These are phyloP conservation scores for Biscogniauxia sp. DNA, from an alignment of 2,329 filamentous ascomycete genomes.

Conservation along the genomic window DNA sequence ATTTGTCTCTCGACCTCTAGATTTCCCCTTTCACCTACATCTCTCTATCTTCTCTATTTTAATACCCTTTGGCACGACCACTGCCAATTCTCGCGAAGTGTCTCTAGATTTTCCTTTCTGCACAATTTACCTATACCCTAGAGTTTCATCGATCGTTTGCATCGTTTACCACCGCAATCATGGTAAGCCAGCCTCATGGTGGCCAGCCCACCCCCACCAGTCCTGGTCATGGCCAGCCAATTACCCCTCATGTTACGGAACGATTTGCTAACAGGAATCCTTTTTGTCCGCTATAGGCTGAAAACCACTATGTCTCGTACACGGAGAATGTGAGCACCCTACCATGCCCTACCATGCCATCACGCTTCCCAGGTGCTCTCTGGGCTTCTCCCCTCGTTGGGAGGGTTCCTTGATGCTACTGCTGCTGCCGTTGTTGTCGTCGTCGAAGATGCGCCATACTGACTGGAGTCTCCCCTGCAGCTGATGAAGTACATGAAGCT, in stretches of 20 bases:
- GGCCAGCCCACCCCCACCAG: constrained; percentile 23
- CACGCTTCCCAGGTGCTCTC: constrained; percentile 1
- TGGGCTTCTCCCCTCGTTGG: background rate
- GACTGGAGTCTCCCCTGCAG: constrained; percentile 44
- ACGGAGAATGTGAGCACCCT: constrained; percentile 33
- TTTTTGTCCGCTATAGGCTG: constrained; percentile 34
- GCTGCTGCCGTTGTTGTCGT: background rate
- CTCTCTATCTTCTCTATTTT: background rate
- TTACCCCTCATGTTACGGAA: constrained; percentile 33
- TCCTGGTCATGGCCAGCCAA: constrained; percentile 23
- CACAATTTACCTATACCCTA: background rate
- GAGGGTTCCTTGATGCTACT: background rate
- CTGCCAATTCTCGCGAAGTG: constrained; percentile 8
- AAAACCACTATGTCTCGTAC: constrained; percentile 34
- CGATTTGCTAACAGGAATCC: constrained; percentile 34
- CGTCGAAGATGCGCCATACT: constrained; percentile 8
- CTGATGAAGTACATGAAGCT: constrained; percentile 90
- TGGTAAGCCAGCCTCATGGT: constrained; percentile 29
- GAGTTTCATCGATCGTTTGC: constrained; percentile 6
- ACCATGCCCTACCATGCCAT: constrained; percentile 11
- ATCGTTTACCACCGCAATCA: constrained; percentile 26
- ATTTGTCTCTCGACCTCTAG: background rate
- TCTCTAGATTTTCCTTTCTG: background rate
- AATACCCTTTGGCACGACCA: background rate
- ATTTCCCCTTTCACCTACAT: background rate